Evolutionary conservation across 805 yeast genomes (phyloP).

Genomic region (Candida sanyiensis): DNA sequence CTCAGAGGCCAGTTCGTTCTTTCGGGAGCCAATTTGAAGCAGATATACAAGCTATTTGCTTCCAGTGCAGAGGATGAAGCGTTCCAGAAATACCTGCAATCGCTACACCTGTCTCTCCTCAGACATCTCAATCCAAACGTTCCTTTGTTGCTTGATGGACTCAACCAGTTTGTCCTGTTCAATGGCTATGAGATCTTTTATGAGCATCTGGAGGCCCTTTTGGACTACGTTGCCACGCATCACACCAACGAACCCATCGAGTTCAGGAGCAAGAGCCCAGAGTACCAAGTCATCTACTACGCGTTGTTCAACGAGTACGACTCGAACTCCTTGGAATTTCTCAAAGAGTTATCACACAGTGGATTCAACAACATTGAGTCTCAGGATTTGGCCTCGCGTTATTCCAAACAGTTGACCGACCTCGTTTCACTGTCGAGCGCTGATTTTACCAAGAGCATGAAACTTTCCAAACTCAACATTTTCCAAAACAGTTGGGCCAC

Average conservation of each 20-base stretch:
- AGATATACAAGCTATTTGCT: conserved; percentile 32
- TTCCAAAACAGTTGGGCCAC: conserved; percentile 27
- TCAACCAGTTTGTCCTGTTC: conserved; percentile 20
- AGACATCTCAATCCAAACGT: conserved; percentile 32
- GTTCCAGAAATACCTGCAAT: conserved; percentile 44
- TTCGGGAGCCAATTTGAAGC: conserved; percentile 22
- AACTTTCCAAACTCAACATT: conserved; percentile 21
- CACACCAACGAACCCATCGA: conserved; percentile 12
- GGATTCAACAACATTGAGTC: conserved; percentile 10
- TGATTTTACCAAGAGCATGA: conserved; percentile 21
- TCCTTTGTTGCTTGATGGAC: conserved; percentile 16
- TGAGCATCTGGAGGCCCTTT: conserved; percentile 35
- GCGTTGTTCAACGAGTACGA: conserved; percentile 22
- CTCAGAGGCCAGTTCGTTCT: conserved; percentile 29
- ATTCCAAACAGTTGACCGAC: conserved; percentile 24
- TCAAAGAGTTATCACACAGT: conserved; percentile 27
- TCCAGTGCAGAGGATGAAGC: conserved; percentile 46
- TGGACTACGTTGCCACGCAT: conserved; percentile 29
- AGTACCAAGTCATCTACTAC: conserved; percentile 24
- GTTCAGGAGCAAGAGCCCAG: conserved; percentile 9
- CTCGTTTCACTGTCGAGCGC: conserved; percentile 20
- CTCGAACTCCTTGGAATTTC: conserved; percentile 11
- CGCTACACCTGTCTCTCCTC: conserved; percentile 43
- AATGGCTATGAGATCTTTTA: conserved; percentile 30
- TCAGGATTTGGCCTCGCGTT: conserved; percentile 8